Conservation (phyloP, 371 early-diverging fungal species). For the Lichtheimia ramosa region DNA sequence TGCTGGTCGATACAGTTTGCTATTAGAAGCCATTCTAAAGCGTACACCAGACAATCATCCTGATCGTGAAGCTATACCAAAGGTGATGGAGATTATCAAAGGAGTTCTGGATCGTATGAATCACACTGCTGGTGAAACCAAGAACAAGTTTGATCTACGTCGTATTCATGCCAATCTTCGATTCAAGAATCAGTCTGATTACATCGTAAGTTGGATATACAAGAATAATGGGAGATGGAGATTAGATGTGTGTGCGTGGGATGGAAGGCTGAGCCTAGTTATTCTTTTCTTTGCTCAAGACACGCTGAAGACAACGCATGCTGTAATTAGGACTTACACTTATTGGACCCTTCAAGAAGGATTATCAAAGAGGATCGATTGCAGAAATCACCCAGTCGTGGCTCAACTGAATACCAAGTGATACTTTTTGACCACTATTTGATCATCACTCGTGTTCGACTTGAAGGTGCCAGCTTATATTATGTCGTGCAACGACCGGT, state of each 20-base stretch:
- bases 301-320: no score
- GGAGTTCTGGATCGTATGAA: constrained; percentile 76
- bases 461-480: constrained; percentile 18
- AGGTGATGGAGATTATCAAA: constrained; percentile 70
- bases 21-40: constrained; percentile 79
- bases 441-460: constrained; percentile 67
- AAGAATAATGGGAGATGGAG: neutral
- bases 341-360: constrained; percentile 69
- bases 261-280: no score
- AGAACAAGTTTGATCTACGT: constrained; percentile 72
- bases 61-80: constrained; percentile 63
- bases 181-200: neutral
- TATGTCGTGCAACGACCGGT: constrained; percentile 29
- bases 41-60: constrained; percentile 74
- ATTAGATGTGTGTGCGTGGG: no score
- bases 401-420: constrained; percentile 65
- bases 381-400: constrained; percentile 57
- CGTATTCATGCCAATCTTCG: constrained; percentile 18
- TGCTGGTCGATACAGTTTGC: constrained; percentile 82
- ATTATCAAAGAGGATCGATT: constrained; percentile 79
- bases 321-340: constrained; percentile 64
- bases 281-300: no score
- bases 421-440: constrained; percentile 88
- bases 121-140: constrained; percentile 80
- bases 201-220: constrained; percentile 77